Percentiles rank a stretch among this genome's conserved stretches.
These are phyloP conservation scores for Dactylellina parvicollis DNA, from an alignment of 2,329 filamentous ascomycete genomes.

Conservation along the genomic window DNA sequence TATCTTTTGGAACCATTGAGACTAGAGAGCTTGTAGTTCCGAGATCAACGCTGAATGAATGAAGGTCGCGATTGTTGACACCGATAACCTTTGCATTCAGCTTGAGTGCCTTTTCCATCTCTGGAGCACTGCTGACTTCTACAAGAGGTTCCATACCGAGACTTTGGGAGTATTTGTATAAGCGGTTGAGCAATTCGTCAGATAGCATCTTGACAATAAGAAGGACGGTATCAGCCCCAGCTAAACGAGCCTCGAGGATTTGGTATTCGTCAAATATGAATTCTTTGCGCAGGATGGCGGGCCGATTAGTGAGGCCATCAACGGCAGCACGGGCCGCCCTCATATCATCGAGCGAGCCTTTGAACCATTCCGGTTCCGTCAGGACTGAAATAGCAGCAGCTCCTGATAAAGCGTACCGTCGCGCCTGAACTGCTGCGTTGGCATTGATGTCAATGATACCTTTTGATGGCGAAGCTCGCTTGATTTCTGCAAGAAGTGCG, in stretches of 20 bases:
- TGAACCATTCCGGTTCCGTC: slow-evolving; percentile 99
- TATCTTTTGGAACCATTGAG: slow-evolving; percentile 83
- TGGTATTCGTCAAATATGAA: slow-evolving; percentile 99
- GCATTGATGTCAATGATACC: slow-evolving; percentile 89
- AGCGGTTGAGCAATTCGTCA: slow-evolving; percentile 73
- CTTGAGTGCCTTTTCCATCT: slow-evolving; percentile 87
- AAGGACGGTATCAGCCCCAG: slow-evolving; percentile 91
- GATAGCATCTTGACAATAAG: slow-evolving; percentile 99
- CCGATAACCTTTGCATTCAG: slow-evolving; percentile 91
- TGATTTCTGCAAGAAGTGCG: slow-evolving; percentile 90
- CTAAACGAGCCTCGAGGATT: slow-evolving; percentile 90
- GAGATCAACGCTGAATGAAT: slow-evolving; percentile 95
- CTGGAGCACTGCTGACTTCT: slow-evolving; percentile 92
- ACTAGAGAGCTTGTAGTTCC: slow-evolving; percentile 89
- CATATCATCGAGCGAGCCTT: slow-evolving; percentile 94
- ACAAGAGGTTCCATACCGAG: slow-evolving; percentile 98
- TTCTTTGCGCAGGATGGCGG: slow-evolving; percentile 91
- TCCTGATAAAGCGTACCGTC: slow-evolving; percentile 89
- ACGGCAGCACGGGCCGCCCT: slow-evolving; percentile 85
- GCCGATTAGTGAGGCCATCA: slow-evolving; percentile 89
- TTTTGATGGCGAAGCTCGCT: slow-evolving; percentile 94
- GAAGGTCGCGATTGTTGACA: slow-evolving; percentile 96
- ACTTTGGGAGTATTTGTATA: slow-evolving; percentile 88
- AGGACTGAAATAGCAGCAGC: slow-evolving; percentile 98
- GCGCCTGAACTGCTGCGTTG: slow-evolving; percentile 87